phyloP scores from a whole-genome alignment of 169 alveolate genomes.

The Cyclospora cayetanensis region DNA sequence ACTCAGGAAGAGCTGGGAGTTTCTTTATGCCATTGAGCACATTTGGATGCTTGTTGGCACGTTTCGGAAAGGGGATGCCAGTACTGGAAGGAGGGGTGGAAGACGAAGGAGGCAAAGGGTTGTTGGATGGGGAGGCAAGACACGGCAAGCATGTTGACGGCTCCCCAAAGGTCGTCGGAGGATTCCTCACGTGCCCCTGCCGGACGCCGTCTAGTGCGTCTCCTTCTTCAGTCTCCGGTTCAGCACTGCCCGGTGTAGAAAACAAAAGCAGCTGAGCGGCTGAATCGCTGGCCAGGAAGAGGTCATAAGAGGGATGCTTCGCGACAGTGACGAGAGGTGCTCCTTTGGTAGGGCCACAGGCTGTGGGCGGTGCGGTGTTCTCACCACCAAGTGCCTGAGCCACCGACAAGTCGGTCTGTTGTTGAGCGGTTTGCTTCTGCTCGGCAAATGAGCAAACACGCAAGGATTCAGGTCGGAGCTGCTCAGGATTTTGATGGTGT shows the following conservation, averaged over 20 bases:
- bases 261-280: neutral
- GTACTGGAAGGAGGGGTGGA: too few species aligned
- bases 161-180: neutral
- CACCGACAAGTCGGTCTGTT: neutral
- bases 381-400: neutral
- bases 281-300: neutral
- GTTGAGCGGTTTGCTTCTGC: neutral
- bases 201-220: neutral
- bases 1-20: too few species aligned
- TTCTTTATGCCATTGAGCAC: too few species aligned
- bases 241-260: neutral
- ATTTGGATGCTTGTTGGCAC: too few species aligned
- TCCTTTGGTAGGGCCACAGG: neutral
- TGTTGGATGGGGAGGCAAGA: neutral
- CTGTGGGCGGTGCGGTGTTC: neutral
- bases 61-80: too few species aligned
- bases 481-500: neutral
- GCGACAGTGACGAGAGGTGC: neutral
- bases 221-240: neutral
- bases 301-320: neutral
- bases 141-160: neutral
- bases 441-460: neutral
- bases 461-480: neutral
- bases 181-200: neutral
- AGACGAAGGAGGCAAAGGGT: too few species aligned